Evolutionary conservation across 2,329 filamentous ascomycete genomes (phyloP).

Genomic region (Nemania sp.): DNA sequence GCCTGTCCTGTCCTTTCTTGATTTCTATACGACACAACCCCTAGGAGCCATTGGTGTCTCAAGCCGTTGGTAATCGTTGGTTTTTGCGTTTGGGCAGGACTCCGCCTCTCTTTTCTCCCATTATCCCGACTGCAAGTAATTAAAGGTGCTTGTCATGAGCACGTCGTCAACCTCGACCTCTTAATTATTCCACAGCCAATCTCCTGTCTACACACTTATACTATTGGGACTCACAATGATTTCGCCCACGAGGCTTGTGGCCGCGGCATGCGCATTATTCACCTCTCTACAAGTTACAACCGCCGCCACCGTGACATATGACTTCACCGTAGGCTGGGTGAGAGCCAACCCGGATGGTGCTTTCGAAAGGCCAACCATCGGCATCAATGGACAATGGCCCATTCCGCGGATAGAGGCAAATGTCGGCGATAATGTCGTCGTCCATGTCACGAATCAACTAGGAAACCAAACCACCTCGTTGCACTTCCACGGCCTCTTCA

Average conservation of each 20-base stretch:
- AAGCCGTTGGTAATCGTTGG: too few species aligned
- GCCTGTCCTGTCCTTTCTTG: too few species aligned
- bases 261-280: conserved; percentile 25
- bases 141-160: neutral
- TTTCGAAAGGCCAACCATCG: conserved; percentile 68
- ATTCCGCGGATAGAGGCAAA: conserved; percentile 67
- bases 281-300: conserved; percentile 33
- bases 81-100: too few species aligned
- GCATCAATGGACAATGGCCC: conserved; percentile 78
- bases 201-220: conserved; percentile 9
- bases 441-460: conserved; percentile 63
- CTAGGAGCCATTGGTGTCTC: too few species aligned
- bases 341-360: conserved; percentile 72
- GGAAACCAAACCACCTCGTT: conserved; percentile 66
- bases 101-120: too few species aligned
- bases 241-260: conserved; percentile 19
- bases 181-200: neutral
- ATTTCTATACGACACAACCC: too few species aligned
- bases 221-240: conserved; percentile 25
- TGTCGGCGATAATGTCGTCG: conserved; percentile 63
- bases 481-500: conserved; percentile 73
- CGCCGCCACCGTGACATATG: conserved; percentile 58
- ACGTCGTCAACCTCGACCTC: neutral
- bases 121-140: too few species aligned
- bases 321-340: conserved; percentile 75